phyloP scores from a whole-genome alignment of 768 basidiomycete species.

The Ephemerocybe angulata region DNA sequence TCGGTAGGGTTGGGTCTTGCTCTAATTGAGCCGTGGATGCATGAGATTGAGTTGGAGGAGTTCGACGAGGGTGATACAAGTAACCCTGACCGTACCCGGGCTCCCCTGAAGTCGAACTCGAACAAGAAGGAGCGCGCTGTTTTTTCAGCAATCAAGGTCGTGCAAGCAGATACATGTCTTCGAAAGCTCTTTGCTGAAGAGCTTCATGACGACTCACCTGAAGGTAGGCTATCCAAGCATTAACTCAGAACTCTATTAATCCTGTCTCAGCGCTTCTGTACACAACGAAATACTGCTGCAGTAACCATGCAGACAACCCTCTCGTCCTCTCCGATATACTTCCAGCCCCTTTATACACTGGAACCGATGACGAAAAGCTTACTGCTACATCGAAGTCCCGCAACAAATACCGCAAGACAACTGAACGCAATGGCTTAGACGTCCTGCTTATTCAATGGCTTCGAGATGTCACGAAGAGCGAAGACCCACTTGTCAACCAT shows the following conservation, averaged over 20 bases:
- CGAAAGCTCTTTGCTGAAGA: not conserved
- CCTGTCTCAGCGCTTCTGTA: not conserved
- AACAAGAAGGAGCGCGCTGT: not conserved
- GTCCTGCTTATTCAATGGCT: not conserved
- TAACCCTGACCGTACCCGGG: not conserved
- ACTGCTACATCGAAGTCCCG: not conserved
- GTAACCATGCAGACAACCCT: no score
- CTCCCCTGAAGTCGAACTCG: not conserved
- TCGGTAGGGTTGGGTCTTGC: not conserved
- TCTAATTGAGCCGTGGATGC: not conserved
- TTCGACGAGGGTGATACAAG: not conserved
- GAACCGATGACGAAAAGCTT: not conserved
- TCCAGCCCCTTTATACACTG: not conserved
- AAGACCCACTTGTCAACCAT: not conserved
- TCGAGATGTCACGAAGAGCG: not conserved
- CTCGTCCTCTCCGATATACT: not conserved
- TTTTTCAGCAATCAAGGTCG: not conserved
- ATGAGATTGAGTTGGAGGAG: not conserved
- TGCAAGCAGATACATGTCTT: not conserved
- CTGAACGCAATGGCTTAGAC: not conserved
- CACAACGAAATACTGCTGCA: not conserved
- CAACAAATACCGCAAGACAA: not conserved
- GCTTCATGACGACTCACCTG: not conserved
- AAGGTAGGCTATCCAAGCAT: not conserved
- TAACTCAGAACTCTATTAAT: not conserved